phyloP scores from a whole-genome alignment of 208 protist genomes.

The Trypanosoma mega region DNA sequence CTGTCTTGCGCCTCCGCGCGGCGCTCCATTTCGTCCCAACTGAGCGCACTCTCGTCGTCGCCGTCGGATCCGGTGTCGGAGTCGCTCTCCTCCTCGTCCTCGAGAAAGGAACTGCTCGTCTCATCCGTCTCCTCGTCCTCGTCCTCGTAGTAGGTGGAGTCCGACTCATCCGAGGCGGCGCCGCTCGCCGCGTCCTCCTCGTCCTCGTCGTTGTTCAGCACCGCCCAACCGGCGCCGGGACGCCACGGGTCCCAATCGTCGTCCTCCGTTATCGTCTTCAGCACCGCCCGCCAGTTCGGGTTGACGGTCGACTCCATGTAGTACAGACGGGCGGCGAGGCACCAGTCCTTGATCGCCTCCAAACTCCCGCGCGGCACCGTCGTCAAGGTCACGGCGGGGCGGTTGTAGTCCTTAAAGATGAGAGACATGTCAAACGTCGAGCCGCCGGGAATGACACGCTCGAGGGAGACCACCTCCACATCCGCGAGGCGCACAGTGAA shows the following conservation, averaged over 20 bases:
- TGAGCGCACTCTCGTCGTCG: constrained; percentile 57
- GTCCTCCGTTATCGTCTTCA: constrained; percentile 89
- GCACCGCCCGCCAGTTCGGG: constrained; percentile 67
- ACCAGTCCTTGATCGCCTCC: constrained; percentile 83
- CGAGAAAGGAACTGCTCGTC: constrained; percentile 69
- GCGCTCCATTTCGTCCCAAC: constrained; percentile 86
- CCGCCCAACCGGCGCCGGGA: constrained; percentile 61
- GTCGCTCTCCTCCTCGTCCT: constrained; percentile 72
- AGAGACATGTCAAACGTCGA: constrained; percentile 97
- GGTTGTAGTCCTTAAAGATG: constrained; percentile 97
- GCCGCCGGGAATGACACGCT: constrained; percentile 85
- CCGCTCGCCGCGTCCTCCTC: constrained; percentile 79
- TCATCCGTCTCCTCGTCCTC: constrained; percentile 68
- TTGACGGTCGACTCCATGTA: constrained; percentile 86
- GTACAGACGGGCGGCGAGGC: constrained; percentile 70
- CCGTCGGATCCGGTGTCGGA: constrained; percentile 41
- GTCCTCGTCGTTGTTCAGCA: constrained; percentile 79
- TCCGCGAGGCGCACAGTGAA: constrained; percentile 94
- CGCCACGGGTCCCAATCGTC: constrained; percentile 83
- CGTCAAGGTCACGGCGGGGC: constrained; percentile 58
- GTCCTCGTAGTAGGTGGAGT: constrained; percentile 82
- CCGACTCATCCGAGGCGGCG: constrained; percentile 63
- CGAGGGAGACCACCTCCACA: constrained; percentile 94
- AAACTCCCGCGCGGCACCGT: constrained; percentile 53
- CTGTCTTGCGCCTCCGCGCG: constrained; percentile 75